Conservation (phyloP, 345 rosid genomes). For the Crucihimalaya himalaica region DNA sequence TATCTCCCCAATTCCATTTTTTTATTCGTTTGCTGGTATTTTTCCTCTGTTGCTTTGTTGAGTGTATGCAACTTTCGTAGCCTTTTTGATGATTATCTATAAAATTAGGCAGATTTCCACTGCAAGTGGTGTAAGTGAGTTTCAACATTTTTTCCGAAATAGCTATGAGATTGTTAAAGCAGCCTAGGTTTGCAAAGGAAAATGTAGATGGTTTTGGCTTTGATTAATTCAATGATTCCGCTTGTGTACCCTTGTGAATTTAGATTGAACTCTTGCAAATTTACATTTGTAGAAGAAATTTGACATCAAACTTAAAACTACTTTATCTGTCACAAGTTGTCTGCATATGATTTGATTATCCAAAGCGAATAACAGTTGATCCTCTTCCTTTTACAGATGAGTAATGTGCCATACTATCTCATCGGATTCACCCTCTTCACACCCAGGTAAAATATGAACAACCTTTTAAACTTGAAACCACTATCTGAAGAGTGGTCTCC, state of each 20-base stretch:
- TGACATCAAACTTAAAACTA: not conserved
- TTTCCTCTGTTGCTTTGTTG: constrained; percentile 8
- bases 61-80: constrained; percentile 11
- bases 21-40: not conserved
- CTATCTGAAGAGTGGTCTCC: not conserved
- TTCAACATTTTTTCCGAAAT: constrained; percentile 5
- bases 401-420: constrained; percentile 16
- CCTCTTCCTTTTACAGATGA: constrained; percentile 34
- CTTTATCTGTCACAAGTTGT: not conserved
- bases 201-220: not conserved
- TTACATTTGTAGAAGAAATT: not conserved
- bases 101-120: not conserved
- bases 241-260: not conserved
- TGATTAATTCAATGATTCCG: constrained; percentile 1
- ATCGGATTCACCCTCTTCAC: constrained; percentile 33
- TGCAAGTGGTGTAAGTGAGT: constrained; percentile 11
- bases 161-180: not conserved
- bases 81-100: not conserved
- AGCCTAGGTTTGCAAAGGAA: not conserved
- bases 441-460: constrained; percentile 7
- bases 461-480: constrained; percentile 2
- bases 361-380: not conserved
- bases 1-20: not conserved
- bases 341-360: not conserved
- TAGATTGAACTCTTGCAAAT: not conserved